Evolutionary conservation across 257 asterid species (phyloP), one percentile per base, ranked within the genome.

Genomic region (Solanum chiquidenum): DNA sequence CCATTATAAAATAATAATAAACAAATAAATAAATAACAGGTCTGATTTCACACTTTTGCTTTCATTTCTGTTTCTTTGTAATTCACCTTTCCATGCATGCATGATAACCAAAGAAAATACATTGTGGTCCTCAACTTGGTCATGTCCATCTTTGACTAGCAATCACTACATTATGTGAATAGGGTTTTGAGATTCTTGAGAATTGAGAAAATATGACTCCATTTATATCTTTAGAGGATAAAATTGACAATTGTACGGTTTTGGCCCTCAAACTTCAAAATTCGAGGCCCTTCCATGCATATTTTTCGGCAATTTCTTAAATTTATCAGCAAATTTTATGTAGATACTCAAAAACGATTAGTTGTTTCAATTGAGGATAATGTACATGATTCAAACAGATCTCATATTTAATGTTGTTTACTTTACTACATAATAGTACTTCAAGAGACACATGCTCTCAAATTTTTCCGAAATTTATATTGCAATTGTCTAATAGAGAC

Each of bases 71-170:
- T 80, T 80, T 80, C 69, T 16, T 46, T 80, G 85, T 29, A 46
- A 82, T 25, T 66, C 21, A 82, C 68, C 86, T 82, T 82, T 82
- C 86, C 86, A 82, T 82, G 86, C 86, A 82, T 82, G 86, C 86
- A 82, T 82, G 86, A 82, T 76, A 82, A 82, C 44, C 86, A 35
- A 82, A 82, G 68, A 49, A 31, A 27, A 82, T 82, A 82, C 31
- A 49, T 52, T 31, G 86, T 49, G 86, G 86, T 82, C 86, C 86
- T 31, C 86, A 49, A 82, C 42, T 27, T 87, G 89, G 89, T 64
- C 69, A 77, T 64, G 40, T 62, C 82, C 66, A 77, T 29, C 77
- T 87, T 87, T 87, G 89, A 86, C 88, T 86, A 75, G 62, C 27
- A 35, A 49, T 60, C 31, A 82, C 69, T 21, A 49, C 29, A 82